phyloP scores from a whole-genome alignment of 495 filamentous ascomycete genomes.

The Hypoxylon fuscum region DNA sequence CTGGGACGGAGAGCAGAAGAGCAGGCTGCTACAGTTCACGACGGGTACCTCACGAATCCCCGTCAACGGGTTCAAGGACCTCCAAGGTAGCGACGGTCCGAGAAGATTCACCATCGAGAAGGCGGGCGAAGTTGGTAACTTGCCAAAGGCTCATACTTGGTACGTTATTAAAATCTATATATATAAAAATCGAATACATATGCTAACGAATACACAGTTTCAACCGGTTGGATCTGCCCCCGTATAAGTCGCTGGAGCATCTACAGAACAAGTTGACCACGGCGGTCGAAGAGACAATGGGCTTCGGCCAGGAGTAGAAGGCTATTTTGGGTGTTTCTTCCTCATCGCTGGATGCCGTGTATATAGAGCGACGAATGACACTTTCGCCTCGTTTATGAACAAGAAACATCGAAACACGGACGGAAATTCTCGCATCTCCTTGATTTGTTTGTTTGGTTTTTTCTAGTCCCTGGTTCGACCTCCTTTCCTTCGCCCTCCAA shows the following conservation, averaged over 20 bases:
- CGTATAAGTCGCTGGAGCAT: constrained; percentile 87
- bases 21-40: constrained; percentile 92
- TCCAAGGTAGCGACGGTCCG: constrained; percentile 96
- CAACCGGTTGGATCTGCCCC: constrained; percentile 94
- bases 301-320: constrained; percentile 92
- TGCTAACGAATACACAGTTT: constrained; percentile 70
- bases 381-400: constrained; percentile 18
- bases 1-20: constrained; percentile 99
- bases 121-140: constrained; percentile 84
- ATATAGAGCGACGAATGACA: constrained; percentile 41
- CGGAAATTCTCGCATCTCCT: constrained; percentile 29
- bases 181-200: neutral
- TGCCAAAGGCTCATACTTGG: constrained; percentile 99
- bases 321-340: constrained; percentile 27
- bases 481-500: neutral
- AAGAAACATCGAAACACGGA: constrained; percentile 22
- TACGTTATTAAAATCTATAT: constrained; percentile 57
- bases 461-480: neutral
- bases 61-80: constrained; percentile 99
- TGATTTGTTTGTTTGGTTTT: constrained; percentile 8
- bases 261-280: constrained; percentile 90
- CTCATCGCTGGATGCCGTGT: constrained; percentile 3
- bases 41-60: constrained; percentile 98
- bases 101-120: constrained; percentile 98
- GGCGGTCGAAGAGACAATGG: constrained; percentile 98